Evolutionary conservation across 2,329 filamentous ascomycete species (phyloP).

Genomic region (Alternaria sp.): DNA sequence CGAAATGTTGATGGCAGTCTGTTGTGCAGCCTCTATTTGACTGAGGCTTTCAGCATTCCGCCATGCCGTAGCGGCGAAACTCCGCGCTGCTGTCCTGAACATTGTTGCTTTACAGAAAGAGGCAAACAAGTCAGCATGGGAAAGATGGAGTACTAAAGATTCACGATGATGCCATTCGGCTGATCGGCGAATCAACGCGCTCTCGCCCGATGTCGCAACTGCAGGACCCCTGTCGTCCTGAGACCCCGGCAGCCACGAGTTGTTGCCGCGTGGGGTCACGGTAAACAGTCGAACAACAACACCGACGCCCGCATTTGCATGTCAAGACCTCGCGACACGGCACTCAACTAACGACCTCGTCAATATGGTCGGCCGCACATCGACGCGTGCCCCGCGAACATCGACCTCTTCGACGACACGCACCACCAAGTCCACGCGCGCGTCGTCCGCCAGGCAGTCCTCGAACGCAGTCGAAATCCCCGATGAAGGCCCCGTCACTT

Average conservation of each 20-base stretch:
- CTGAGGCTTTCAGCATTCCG: slow-evolving; percentile 57
- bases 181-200: slow-evolving; percentile 24
- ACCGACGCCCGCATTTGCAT: slow-evolving; percentile 12
- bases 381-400: slow-evolving; percentile 49
- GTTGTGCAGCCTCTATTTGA: slow-evolving; percentile 57
- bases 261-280: slow-evolving; percentile 8
- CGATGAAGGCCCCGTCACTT: slow-evolving; percentile 73
- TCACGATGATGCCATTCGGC: slow-evolving; percentile 20
- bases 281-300: slow-evolving; percentile 20
- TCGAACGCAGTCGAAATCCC: slow-evolving; percentile 59
- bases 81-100: slow-evolving; percentile 72
- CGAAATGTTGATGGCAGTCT: slow-evolving; percentile 74
- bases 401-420: slow-evolving; percentile 47
- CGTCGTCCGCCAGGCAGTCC: slow-evolving; percentile 52
- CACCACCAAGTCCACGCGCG: slow-evolving; percentile 54
- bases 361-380: slow-evolving; percentile 56
- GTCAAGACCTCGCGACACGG: slow-evolving; percentile 8
- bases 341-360: slow-evolving; percentile 10
- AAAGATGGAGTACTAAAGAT: slow-evolving; percentile 1
- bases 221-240: slow-evolving; percentile 10
- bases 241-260: slow-evolving; percentile 13
- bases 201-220: slow-evolving; percentile 34
- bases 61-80: slow-evolving; percentile 69
- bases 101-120: slow-evolving; percentile 52
- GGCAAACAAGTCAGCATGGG: not conserved